Evolutionary conservation across 2,329 filamentous ascomycete species (phyloP).

Genomic region (Monosporascus sp.): DNA sequence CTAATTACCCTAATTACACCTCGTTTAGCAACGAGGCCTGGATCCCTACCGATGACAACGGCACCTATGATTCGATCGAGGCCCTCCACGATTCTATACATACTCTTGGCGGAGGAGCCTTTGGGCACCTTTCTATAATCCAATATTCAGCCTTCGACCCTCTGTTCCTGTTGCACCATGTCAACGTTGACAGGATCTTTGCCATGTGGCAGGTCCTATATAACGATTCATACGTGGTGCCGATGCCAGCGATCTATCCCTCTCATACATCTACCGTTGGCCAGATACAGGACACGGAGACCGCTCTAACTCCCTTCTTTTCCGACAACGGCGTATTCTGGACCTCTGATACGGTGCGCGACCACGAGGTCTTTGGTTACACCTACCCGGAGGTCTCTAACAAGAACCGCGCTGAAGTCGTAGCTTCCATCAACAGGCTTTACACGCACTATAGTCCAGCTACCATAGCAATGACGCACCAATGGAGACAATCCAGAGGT

Average conservation of each 20-base stretch:
- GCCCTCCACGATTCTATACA: constrained; percentile 61
- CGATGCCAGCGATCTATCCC: constrained; percentile 47
- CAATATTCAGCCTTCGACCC: constrained; percentile 75
- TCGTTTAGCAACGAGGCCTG: constrained; percentile 66
- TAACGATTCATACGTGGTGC: constrained; percentile 59
- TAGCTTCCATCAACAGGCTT: constrained; percentile 51
- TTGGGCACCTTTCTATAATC: constrained; percentile 60
- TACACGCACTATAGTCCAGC: constrained; percentile 47
- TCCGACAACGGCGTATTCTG: constrained; percentile 58
- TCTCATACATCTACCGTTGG: constrained; percentile 58
- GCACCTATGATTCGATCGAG: constrained; percentile 59
- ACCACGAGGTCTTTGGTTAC: constrained; percentile 62
- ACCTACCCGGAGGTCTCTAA: constrained; percentile 63
- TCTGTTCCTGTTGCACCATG: constrained; percentile 72
- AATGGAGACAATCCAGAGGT: background rate
- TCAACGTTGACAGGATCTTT: constrained; percentile 69
- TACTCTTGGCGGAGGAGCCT: constrained; percentile 48
- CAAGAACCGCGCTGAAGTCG: constrained; percentile 38
- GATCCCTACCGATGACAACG: constrained; percentile 39
- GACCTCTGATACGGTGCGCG: constrained; percentile 58
- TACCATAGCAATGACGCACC: constrained; percentile 20
- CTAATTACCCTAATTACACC: constrained; percentile 62
- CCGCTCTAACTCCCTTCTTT: constrained; percentile 64
- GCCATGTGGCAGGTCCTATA: constrained; percentile 74
- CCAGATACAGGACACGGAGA: constrained; percentile 48